Conservation (phyloP, 192 early-diverging fungal genomes). For the Backusella tuberculispora region DNA sequence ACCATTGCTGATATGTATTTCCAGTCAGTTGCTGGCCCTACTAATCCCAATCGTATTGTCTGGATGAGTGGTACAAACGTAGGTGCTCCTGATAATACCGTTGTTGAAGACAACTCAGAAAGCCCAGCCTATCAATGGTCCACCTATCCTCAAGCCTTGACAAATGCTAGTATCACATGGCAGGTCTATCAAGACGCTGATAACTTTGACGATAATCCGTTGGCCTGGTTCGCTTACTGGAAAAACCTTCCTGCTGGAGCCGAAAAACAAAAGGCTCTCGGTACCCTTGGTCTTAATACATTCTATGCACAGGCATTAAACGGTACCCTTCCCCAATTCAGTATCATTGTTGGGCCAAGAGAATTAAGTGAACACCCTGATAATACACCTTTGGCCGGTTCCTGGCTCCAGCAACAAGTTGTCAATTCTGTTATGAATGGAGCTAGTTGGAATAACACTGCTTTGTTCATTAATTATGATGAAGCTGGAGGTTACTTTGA, state of each 20-base stretch:
- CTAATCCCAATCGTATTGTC: conserved; percentile 34
- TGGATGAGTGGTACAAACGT: conserved; percentile 31
- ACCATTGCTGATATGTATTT: conserved; percentile 39
- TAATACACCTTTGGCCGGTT: conserved; percentile 31
- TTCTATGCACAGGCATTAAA: conserved; percentile 30
- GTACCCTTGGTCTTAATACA: conserved; percentile 28
- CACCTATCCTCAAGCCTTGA: conserved; percentile 30
- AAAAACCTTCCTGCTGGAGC: conserved; percentile 16
- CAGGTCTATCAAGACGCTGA: conserved; percentile 33
- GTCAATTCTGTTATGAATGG: conserved; percentile 32
- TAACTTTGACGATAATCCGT: conserved; percentile 36
- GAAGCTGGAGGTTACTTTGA: conserved; percentile 33
- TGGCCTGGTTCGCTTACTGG: conserved; percentile 37
- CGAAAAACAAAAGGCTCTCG: conserved; percentile 34
- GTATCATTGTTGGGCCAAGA: conserved; percentile 3
- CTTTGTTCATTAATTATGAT: conserved; percentile 37
- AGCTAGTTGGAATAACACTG: conserved; percentile 23
- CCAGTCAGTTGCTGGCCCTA: conserved; percentile 31
- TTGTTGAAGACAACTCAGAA: conserved; percentile 32
- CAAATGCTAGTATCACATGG: conserved; percentile 29
- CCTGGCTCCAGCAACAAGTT: conserved; percentile 38
- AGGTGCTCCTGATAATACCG: conserved; percentile 13
- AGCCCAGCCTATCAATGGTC: conserved; percentile 7
- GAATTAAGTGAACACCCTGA: conserved; percentile 32
- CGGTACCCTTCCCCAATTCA: conserved; percentile 33